Percentiles rank a stretch among this genome's conserved stretches.
phyloP scores from a whole-genome alignment of 345 rosid species.

The Brassica carinata region DNA sequence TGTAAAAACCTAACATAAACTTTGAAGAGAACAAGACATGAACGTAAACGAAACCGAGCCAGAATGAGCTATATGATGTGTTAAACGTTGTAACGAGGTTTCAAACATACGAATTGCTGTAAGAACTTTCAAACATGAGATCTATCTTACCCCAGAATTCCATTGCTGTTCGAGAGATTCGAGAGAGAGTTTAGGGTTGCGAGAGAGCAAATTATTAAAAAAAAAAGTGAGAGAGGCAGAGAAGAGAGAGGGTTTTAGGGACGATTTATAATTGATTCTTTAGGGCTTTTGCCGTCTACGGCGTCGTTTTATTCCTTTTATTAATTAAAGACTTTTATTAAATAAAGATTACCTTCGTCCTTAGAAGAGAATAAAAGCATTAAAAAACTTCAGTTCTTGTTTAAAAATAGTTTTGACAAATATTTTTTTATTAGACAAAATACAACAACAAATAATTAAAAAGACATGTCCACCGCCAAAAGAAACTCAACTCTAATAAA shows the following conservation, averaged over 20 bases:
- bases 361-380: not conserved
- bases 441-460: conserved; percentile 31
- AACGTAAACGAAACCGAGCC: not conserved
- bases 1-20: no score
- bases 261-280: not conserved
- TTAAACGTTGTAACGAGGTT: not conserved
- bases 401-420: not conserved
- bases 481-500: conserved; percentile 1
- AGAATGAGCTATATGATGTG: not conserved
- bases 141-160: conserved; percentile 60
- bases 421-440: conserved; percentile 13
- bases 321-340: not conserved
- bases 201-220: not conserved
- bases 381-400: not conserved
- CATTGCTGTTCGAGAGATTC: conserved; percentile 34
- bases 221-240: not conserved
- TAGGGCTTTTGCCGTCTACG: not conserved
- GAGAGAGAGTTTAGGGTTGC: conserved; percentile 6
- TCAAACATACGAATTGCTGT: not conserved
- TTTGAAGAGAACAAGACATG: no score
- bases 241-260: not conserved
- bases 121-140: not conserved
- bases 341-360: not conserved
- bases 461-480: conserved; percentile 18
- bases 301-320: not conserved